Percentiles rank a stretch among this genome's conserved stretches.
These are phyloP conservation scores for Eimeria nieschulzi DNA, from an alignment of 169 alveolate species.

Conservation along the genomic window DNA sequence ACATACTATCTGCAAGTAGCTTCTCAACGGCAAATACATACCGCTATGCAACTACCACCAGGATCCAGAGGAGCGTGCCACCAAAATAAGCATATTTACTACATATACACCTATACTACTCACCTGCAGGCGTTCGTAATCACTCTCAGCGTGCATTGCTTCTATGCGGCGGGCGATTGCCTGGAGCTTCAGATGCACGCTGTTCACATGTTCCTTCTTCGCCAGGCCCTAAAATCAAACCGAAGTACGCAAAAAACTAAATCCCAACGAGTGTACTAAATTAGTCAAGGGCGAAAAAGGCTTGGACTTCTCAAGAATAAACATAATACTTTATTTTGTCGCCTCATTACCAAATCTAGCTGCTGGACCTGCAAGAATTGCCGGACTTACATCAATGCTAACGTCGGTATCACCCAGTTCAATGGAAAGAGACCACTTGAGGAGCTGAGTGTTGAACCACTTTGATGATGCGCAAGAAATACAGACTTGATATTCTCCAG, in stretches of 20 bases:
- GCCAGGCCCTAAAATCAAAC: conserved; percentile 58
- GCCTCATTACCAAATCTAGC: no score
- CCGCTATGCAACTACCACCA: neutral
- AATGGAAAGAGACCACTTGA: conserved; percentile 80
- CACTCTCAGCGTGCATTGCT: conserved; percentile 70
- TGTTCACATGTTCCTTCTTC: conserved; percentile 65
- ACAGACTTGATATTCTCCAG: conserved; percentile 80
- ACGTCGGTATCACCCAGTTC: conserved; percentile 78
- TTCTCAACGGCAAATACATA: no score
- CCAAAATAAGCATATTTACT: neutral
- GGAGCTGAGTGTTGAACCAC: conserved; percentile 79
- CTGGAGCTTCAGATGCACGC: conserved; percentile 62
- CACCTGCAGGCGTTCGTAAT: conserved; percentile 70
- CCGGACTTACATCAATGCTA: conserved; percentile 61
- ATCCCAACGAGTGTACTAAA: no score
- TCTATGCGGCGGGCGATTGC: conserved; percentile 66
- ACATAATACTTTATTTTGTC: no score
- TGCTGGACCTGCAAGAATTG: no score
- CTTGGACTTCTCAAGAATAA: no score
- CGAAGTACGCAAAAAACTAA: neutral
- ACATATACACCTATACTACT: neutral
- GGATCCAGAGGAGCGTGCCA: neutral
- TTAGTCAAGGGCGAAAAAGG: no score
- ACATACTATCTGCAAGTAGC: neutral
- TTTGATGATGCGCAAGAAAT: conserved; percentile 79